Evolutionary conservation across 495 filamentous ascomycete genomes (phyloP), one percentile per base, ranked within the genome.

Genomic region (Aspergillus mulundensis): DNA sequence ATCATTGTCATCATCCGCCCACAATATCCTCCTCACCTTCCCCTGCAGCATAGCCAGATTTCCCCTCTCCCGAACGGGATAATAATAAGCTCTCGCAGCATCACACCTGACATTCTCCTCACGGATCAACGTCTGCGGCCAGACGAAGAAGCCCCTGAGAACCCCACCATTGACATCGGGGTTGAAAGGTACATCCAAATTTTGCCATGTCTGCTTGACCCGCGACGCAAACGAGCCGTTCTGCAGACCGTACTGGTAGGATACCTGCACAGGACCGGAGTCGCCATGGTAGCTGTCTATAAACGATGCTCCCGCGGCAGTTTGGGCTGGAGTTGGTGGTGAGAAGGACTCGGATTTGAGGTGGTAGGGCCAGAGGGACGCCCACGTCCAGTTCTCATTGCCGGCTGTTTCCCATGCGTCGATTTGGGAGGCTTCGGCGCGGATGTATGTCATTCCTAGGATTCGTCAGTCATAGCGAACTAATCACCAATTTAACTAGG

Each of bases 381-480:
- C 53, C 80, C 82, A 87, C 48, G 69, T 76, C 84, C 84, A 87
- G n/a, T 81, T 80, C 0, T 71, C 65, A 59, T 85, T 86, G 1
- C 85, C 83, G 5, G 86, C 65, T 5, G 61, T 65, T 52, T 77
- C 69, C 84, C 84, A 86, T 1, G 76, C 72, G 59, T 87, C 77
- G 59, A 71, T 70, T 60, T 64, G 67, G n/a, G 56, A 69, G 14
- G 53, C 53, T 46, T 68, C 61, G 18, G 65, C 63, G 30, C 71
- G 69, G 30, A 70, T 66, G 42, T 80, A 80, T 8, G 75, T 74
- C 75, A 78, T 77, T 23, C 77, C 75, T 78, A 52, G 12, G 16
- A 0, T 12, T 30, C 15, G n/a, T 47, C 24, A 28, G 25, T 32
- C 15, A n/a, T 24, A 7, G 3, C 44, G 34, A 18, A 32, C 45